These are phyloP conservation scores for Aspergillus hancockii DNA, from an alignment of 495 filamentous ascomycete species.

Conservation along the genomic window DNA sequence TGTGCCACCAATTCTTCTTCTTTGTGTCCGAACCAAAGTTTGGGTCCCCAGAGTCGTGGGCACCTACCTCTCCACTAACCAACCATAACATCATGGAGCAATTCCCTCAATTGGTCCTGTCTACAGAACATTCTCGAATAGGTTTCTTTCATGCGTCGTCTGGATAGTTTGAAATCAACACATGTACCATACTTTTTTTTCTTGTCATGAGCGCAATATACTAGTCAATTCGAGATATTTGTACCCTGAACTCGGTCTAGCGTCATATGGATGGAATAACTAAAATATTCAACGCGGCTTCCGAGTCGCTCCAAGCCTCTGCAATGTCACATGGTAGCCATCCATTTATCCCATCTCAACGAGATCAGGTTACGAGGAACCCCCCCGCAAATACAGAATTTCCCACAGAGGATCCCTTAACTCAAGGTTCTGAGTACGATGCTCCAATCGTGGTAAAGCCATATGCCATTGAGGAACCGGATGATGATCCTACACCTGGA, in stretches of 20 bases:
- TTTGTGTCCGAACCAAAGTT: too few species aligned
- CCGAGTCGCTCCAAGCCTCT: neutral
- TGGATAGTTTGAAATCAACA: neutral
- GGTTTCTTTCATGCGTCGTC: neutral
- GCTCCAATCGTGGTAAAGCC: slow-evolving; percentile 32
- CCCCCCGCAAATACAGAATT: neutral
- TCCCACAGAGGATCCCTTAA: neutral
- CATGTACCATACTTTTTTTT: neutral
- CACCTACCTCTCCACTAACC: neutral
- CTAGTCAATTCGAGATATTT: neutral
- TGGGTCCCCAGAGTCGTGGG: neutral
- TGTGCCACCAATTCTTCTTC: too few species aligned
- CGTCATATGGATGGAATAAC: neutral
- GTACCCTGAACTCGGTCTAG: neutral
- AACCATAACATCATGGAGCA: neutral
- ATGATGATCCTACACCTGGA: slow-evolving; percentile 28
- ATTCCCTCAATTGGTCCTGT: neutral
- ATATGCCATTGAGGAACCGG: slow-evolving; percentile 48
- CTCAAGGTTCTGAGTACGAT: slow-evolving; percentile 7
- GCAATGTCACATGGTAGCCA: neutral
- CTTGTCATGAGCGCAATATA: neutral
- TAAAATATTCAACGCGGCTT: neutral
- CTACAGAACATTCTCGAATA: neutral
- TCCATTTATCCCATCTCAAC: neutral
- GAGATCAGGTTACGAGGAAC: neutral